Evolutionary conservation across 805 yeast species (phyloP), one percentile per base, ranked within the genome.

Genomic region (Kazachstania africana): DNA sequence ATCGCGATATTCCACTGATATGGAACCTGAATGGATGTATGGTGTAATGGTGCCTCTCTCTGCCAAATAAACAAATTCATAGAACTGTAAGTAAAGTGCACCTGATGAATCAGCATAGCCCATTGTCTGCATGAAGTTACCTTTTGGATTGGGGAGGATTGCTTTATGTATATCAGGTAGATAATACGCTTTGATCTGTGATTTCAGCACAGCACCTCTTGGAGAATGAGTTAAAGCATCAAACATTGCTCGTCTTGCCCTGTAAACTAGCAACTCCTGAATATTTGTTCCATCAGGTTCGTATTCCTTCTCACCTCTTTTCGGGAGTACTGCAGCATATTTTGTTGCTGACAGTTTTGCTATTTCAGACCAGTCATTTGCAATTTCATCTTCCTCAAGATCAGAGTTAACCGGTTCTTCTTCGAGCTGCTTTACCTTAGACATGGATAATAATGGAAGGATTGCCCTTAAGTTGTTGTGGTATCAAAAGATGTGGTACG

Each of bases 231-330:
- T 47, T 18, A 85, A 57, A 0, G 93, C 87, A 3, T 61, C 58
- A 47, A 70, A 83, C 94, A 87, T 85, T 18, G 78, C 74, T 19
- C 67, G 56, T 32, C 81, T 60, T 8, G 88, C 72, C 16, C 61
- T 62, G 8, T 59, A 56, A 4, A 87, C 60, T 12, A 60, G 52
- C 4, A 48, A 36, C 4, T 45, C 50, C 49, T 81, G 91, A 5
- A 60, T 48, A 5, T 46, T 43, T 0, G 85, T 75, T 1, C 82
- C 84, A 48, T 78, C 88, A 0, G 93, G 94, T 37, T 75, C 94
- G 42, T 74, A 80, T 42, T 82, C 94, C 50, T 87, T 87, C 35
- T 75, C 85, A 2, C 95, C 94, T 37, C 88, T 60, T 41, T 74
- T 78, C 3, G 87, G 87, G 1, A 76, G 35, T 21, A 37, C 23